Evolutionary conservation across 2,329 filamentous ascomycete species (phyloP).

Genomic region (Fusarium poae): DNA sequence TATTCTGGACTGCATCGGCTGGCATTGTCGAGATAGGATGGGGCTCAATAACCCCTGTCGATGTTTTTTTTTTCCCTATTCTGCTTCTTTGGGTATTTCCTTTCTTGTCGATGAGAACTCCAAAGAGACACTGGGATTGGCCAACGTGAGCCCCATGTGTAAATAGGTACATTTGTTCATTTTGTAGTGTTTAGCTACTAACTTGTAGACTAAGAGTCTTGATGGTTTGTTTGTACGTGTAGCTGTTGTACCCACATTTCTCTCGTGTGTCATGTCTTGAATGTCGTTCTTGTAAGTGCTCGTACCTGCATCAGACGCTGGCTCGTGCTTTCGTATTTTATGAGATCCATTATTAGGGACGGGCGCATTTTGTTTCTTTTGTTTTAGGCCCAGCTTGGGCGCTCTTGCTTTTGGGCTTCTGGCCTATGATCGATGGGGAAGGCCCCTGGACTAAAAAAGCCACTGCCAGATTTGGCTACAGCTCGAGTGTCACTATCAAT

Average conservation of each 20-base stretch:
- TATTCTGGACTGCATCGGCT: background rate
- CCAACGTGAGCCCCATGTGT: constrained; percentile 4
- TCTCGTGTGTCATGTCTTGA: constrained; percentile 28
- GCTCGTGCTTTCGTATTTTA: constrained; percentile 48
- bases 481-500: constrained; percentile 16
- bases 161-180: constrained; percentile 2
- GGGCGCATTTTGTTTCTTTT: constrained; percentile 16
- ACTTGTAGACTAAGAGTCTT: background rate
- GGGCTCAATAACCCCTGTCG: background rate
- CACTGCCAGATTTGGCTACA: constrained; percentile 26
- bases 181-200: background rate
- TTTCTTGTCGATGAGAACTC: constrained; percentile 15
- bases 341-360: constrained; percentile 41
- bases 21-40: background rate
- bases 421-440: constrained; percentile 1
- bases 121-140: constrained; percentile 21
- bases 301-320: constrained; percentile 47
- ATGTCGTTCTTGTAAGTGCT: constrained; percentile 26
- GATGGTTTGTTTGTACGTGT: background rate
- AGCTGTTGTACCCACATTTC: background rate
- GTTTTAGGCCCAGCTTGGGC: constrained; percentile 13
- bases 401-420: background rate
- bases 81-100: constrained; percentile 18
- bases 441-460: constrained; percentile 38
- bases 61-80: constrained; percentile 16